Base-by-base conservation (phyloP, 176 grass and related monocot genomes). In the Bothriochloa decipiens region DNA sequence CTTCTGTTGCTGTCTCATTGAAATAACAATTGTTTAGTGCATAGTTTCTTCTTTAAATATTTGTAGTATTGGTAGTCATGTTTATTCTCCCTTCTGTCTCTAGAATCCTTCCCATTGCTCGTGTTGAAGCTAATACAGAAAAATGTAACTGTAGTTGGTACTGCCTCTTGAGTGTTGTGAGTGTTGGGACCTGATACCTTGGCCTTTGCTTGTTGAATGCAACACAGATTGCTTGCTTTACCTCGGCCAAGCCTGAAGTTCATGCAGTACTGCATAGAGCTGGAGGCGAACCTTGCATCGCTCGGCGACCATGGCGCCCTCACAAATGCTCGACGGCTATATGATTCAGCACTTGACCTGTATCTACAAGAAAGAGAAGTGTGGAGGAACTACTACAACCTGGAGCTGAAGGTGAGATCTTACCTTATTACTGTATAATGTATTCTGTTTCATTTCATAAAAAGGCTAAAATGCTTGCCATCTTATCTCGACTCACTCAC, bases 341-440 rank as follows among this genome's bases (percentile, higher is more conserved):
- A 88, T 75, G 90, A 90, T 41, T 86, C 88, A 45, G 86, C 83
- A 60, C 25, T 88, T n/a, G 60, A 57, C 76, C 37, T 86, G 11
- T 84, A 92, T 80, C 65, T 85, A 11, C 85, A 92, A 58, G 81
- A 88, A 67, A 95, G 71, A 47, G 71, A 88, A 29, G 32, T 95
- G 10, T 92, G 88, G 90, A 90, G 82, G 23, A 91, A 90, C 67
- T 95, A 90, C 85, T 95, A 92, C 81, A 52, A 42, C 28, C 80
- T 95, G 75, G 93, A 92, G 70, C 27, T 88, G 65, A 95, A 90
- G 93, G 93, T 81, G 65, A 78, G 87, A 71, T 8, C 49, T 14
- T 10, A n/a, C 18, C 2, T 67, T 77, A 15, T 13, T 7, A 17
- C 3, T 28, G 55, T 15, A 5, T 53, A 18, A 18, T 52, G 9